Percentiles rank a stretch among this genome's conserved stretches.
phyloP scores from a whole-genome alignment of 1,139 yeast species.

The Saccharomyces hybrid region DNA sequence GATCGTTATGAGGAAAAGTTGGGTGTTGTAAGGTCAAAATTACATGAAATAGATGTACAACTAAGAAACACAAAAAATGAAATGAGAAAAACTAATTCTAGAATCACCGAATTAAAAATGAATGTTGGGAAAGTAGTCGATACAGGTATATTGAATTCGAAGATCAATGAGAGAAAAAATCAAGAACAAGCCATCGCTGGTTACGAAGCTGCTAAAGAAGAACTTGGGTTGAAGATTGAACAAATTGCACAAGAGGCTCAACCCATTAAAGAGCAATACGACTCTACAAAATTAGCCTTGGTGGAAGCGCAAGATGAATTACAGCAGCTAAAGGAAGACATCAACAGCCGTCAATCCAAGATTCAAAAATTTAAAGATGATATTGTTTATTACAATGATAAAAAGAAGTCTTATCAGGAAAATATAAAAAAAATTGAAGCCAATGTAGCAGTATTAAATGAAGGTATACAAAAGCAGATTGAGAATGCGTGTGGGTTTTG shows the following conservation, averaged over 20 bases:
- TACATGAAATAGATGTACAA: slow-evolving; percentile 9
- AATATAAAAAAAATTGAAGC: slow-evolving; percentile 21
- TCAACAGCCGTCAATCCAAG: slow-evolving; percentile 23
- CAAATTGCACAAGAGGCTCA: slow-evolving; percentile 17
- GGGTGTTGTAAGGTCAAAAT: slow-evolving; percentile 8
- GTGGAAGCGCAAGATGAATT: slow-evolving; percentile 9
- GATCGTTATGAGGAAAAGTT: slow-evolving; percentile 14
- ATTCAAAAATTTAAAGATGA: slow-evolving; percentile 23
- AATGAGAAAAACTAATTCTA: slow-evolving; percentile 13
- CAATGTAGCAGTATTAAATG: slow-evolving; percentile 29
- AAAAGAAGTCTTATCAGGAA: slow-evolving; percentile 11
- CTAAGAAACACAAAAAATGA: slow-evolving; percentile 7
- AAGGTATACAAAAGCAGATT: slow-evolving; percentile 28
- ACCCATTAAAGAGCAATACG: slow-evolving; percentile 21
- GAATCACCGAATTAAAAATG: slow-evolving; percentile 19
- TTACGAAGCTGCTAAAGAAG: slow-evolving; percentile 26
- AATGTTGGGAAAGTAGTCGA: slow-evolving; percentile 34
- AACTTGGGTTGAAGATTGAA: slow-evolving; percentile 23
- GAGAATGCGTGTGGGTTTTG: slow-evolving; percentile 34
- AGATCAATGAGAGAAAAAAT: slow-evolving; percentile 26
- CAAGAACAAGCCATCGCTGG: slow-evolving; percentile 26
- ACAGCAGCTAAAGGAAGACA: slow-evolving; percentile 22
- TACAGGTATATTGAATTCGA: slow-evolving; percentile 35
- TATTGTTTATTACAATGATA: slow-evolving; percentile 15
- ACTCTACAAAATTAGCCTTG: slow-evolving; percentile 12